Base-by-base conservation (phyloP, 2,329 filamentous ascomycete genomes). In the Talaromyces sp. region DNA sequence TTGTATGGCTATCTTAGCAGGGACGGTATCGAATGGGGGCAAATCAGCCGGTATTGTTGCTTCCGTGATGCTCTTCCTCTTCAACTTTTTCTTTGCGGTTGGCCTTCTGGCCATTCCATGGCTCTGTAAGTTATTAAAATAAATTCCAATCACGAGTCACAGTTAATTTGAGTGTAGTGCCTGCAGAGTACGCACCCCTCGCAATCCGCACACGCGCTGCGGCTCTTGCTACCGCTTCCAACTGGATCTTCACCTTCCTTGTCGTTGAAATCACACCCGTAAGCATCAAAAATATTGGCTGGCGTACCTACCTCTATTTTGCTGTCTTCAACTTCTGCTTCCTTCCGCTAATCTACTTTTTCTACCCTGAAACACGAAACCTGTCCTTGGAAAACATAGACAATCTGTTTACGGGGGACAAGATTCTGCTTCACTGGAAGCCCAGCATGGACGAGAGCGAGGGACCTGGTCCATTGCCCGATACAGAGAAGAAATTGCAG, bases 331-430 rank as follows among this genome's bases (percentile, higher is more conserved):
- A 69, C 11, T 65, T 58, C 38, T 58, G 64, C 32, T 66, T 63
- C 49, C 58, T 66, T 17, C 65, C 56, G 6, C 67, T 71, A 24
- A 66, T 71, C 26, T 71, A 67, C 59, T 68, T 68, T 59, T 68
- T 66, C 56, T 67, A 65, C 32, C 69, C 69, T n/a, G 54, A 56
- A 35, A 88, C 86, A 0, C 87, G 87, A 7, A 19, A 24, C 9
- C 9, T 35, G 17, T 41, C 53, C 1, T 52, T 52, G 21, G 17
- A 27, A 52, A 13, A 38, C 35, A 38, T 38, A n/a, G 35, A 38
- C n/a, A 38, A n/a, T 2, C 35, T 38, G 35, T 38, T 38, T 38
- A 57, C 55, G 3, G 55, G 55, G 7, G 55, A 51, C 21, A 57
- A 35, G n/a, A 51, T 57, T 19, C n/a, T 57, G 24, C 41, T 57